phyloP scores from a whole-genome alignment of 495 filamentous ascomycete species.

The Xanthoparmelia taractica region DNA sequence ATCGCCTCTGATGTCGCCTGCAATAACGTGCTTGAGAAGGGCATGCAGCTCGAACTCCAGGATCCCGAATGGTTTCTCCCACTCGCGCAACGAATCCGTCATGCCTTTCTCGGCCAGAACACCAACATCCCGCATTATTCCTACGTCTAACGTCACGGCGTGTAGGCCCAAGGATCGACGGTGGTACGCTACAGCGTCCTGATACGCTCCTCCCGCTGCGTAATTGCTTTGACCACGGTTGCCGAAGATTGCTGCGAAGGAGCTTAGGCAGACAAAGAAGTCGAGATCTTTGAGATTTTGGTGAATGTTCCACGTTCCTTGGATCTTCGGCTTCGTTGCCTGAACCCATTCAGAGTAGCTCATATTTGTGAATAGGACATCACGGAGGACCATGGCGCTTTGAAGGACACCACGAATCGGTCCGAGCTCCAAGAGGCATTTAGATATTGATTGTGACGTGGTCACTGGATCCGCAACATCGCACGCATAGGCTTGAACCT shows the following conservation, averaged over 20 bases:
- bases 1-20: constrained; percentile 16
- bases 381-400: constrained; percentile 34
- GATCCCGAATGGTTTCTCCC: constrained; percentile 22
- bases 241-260: constrained; percentile 46
- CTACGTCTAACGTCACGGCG: constrained; percentile 27
- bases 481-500: constrained; percentile 26
- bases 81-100: constrained; percentile 13
- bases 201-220: constrained; percentile 36
- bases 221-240: constrained; percentile 52
- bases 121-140: constrained; percentile 29
- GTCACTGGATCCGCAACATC: constrained; percentile 28
- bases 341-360: constrained; percentile 17
- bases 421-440: constrained; percentile 10
- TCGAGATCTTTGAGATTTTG: constrained; percentile 21
- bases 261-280: constrained; percentile 49
- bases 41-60: constrained; percentile 22
- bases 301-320: constrained; percentile 27
- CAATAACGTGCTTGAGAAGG: constrained; percentile 20
- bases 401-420: constrained; percentile 38
- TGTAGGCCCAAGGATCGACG: constrained; percentile 19
- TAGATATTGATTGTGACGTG: constrained; percentile 10
- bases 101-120: constrained; percentile 20
- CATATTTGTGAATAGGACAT: constrained; percentile 19
- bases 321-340: constrained; percentile 26
- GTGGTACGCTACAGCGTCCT: constrained; percentile 26